These are phyloP conservation scores for Gymnopilus dilepis DNA, from an alignment of 768 basidiomycete species.

Conservation along the genomic window DNA sequence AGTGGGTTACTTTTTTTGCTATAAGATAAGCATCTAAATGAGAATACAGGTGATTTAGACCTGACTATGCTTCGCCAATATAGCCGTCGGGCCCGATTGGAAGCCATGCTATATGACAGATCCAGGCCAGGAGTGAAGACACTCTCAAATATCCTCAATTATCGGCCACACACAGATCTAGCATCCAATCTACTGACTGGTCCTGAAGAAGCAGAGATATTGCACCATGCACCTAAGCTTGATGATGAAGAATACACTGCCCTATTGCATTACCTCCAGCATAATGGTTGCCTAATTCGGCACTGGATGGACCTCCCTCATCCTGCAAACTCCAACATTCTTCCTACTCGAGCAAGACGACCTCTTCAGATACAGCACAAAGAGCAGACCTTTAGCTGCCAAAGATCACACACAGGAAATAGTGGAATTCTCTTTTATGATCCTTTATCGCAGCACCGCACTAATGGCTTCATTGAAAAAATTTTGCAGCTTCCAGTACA, in stretches of 20 bases:
- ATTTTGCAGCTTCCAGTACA: conserved; percentile 24
- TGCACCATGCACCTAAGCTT: conserved; percentile 18
- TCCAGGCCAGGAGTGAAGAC: neutral
- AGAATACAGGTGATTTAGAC: conserved; percentile 14
- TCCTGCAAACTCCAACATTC: conserved; percentile 10
- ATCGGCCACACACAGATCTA: neutral
- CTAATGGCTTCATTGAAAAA: neutral
- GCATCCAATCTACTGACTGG: too few species aligned
- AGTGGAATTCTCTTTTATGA: conserved; percentile 24
- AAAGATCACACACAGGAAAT: conserved; percentile 24
- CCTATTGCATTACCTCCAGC: conserved; percentile 23
- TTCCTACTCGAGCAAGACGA: conserved; percentile 23
- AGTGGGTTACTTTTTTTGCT: conserved; percentile 16
- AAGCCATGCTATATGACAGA: neutral
- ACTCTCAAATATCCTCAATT: neutral
- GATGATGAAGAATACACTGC: conserved; percentile 18
- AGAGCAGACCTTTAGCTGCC: conserved; percentile 26
- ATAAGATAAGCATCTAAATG: neutral
- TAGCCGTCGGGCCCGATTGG: conserved; percentile 2
- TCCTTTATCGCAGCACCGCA: neutral
- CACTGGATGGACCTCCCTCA: conserved; percentile 19
- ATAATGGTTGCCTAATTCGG: conserved; percentile 19
- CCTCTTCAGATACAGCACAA: conserved; percentile 18
- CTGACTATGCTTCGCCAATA: conserved; percentile 21
- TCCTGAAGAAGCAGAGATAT: conserved; percentile 9